These are phyloP conservation scores for Cordyceps sp. DNA, from an alignment of 2,329 filamentous ascomycete species.

Conservation along the genomic window DNA sequence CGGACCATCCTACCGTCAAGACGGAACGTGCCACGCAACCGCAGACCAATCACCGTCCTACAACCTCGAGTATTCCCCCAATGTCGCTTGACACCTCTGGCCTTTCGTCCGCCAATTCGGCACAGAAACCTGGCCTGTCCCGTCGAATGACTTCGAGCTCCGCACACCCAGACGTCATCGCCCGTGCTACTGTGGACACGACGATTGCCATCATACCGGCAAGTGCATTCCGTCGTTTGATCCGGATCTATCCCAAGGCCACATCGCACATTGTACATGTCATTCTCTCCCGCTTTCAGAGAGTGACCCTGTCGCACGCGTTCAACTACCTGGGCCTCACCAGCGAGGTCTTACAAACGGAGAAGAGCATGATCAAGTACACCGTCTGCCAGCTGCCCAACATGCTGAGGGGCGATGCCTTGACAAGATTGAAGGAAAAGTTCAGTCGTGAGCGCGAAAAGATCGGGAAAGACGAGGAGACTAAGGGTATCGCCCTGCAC, in stretches of 20 bases:
- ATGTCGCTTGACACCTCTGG: slow-evolving; percentile 46
- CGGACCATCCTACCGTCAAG: slow-evolving; percentile 4
- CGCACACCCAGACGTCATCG: slow-evolving; percentile 90
- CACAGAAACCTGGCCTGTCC: slow-evolving; percentile 20
- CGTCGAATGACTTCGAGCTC: slow-evolving; percentile 46
- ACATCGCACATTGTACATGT: slow-evolving; percentile 97
- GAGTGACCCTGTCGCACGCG: slow-evolving; percentile 86
- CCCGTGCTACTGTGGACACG: slow-evolving; percentile 88
- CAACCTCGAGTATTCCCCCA: slow-evolving; percentile 46
- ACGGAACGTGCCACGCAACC: slow-evolving; percentile 5
- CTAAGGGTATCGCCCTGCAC: slow-evolving; percentile 86
- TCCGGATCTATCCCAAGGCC: slow-evolving; percentile 86
- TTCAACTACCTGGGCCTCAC: slow-evolving; percentile 89
- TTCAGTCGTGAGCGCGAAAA: slow-evolving; percentile 75
- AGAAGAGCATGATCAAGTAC: slow-evolving; percentile 85
- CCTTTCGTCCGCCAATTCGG: slow-evolving; percentile 10
- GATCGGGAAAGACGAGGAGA: slow-evolving; percentile 59
- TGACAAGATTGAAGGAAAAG: slow-evolving; percentile 81
- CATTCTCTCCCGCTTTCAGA: slow-evolving; percentile 82
- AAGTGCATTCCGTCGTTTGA: slow-evolving; percentile 83
- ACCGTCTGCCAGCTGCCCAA: slow-evolving; percentile 86
- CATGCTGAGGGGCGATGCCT: slow-evolving; percentile 65
- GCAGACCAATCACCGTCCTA: slow-evolving; percentile 2
- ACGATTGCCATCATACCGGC: slow-evolving; percentile 97
- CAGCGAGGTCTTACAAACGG: slow-evolving; percentile 79